Evolutionary conservation across 164 flowering plant genomes (phyloP).

Genomic region (Euptelea pleiosperma): DNA sequence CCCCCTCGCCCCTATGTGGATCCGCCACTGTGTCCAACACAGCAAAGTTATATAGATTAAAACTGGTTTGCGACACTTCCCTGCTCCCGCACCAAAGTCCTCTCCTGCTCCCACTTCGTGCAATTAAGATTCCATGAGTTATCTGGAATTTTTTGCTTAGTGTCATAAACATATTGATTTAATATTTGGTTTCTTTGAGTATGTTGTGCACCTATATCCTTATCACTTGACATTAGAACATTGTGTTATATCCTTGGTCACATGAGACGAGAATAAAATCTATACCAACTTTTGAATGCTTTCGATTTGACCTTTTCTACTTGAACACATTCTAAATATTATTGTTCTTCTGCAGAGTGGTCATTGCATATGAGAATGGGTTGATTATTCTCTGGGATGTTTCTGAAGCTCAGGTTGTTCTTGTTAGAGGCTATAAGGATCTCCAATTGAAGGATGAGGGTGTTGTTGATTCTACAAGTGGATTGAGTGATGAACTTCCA

Average conservation of each 20-base stretch:
- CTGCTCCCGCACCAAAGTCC: too few relatives aligned
- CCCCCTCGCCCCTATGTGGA: too few relatives aligned
- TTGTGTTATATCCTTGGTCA: background rate
- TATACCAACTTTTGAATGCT: background rate
- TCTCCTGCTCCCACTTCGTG: too few relatives aligned
- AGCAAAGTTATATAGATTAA: too few relatives aligned
- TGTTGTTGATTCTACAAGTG: slow-evolving; percentile 29
- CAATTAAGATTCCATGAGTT: too few relatives aligned
- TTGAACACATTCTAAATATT: background rate
- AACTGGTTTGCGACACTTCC: too few relatives aligned
- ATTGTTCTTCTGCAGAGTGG: slow-evolving; percentile 47
- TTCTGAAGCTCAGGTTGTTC: slow-evolving; percentile 46
- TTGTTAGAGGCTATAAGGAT: slow-evolving; percentile 66
- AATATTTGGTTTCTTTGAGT: background rate
- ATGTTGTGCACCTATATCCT: background rate
- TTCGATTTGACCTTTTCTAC: background rate
- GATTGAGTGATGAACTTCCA: slow-evolving; percentile 18
- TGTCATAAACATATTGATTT: too few relatives aligned
- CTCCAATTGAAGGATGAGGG: slow-evolving; percentile 54
- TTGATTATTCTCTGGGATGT: slow-evolving; percentile 81
- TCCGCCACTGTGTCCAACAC: too few relatives aligned
- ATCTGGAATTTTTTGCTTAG: too few relatives aligned
- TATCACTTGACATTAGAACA: background rate
- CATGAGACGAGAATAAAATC: background rate
- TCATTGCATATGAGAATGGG: slow-evolving; percentile 81